A percentile compares a stretch with the other conserved stretches of the same genome.
phyloP scores from a whole-genome alignment of 352 stramenopile species.

The Stramenopiles sp. region DNA sequence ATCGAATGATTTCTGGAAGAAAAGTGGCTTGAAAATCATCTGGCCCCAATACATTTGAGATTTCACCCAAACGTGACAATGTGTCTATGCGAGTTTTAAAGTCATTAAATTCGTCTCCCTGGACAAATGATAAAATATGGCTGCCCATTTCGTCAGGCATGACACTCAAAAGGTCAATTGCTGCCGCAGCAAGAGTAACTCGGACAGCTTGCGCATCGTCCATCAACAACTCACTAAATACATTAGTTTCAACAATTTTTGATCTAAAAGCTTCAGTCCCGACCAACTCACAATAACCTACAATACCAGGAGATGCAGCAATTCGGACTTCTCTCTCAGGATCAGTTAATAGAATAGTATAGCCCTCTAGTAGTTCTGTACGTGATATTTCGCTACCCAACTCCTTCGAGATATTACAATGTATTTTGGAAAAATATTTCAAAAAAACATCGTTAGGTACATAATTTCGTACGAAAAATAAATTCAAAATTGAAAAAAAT shows the following conservation, averaged over 20 bases:
- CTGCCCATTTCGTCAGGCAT: constrained; percentile 56
- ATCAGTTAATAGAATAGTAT: constrained; percentile 48
- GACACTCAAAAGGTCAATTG: constrained; percentile 73
- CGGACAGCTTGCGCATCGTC: constrained; percentile 83
- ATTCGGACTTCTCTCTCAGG: constrained; percentile 78
- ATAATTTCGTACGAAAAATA: neutral
- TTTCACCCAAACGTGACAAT: constrained; percentile 88
- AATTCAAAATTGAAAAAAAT: constrained; percentile 8
- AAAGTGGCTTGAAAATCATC: constrained; percentile 81
- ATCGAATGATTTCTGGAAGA: constrained; percentile 75
- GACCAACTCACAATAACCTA: constrained; percentile 20
- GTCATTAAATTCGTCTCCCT: constrained; percentile 57
- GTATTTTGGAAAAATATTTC: no score
- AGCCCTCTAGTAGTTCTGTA: constrained; percentile 6
- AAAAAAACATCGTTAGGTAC: constrained; percentile 7
- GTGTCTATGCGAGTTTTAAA: constrained; percentile 84
- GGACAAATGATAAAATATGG: constrained; percentile 59
- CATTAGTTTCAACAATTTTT: constrained; percentile 16
- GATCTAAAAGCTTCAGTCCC: constrained; percentile 11
- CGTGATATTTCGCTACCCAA: constrained; percentile 5
- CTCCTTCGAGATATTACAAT: no score
- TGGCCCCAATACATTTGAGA: constrained; percentile 74
- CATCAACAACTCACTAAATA: constrained; percentile 37
- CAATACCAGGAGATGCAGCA: constrained; percentile 58
- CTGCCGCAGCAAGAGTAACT: constrained; percentile 54